A percentile compares a stretch with the other conserved stretches of the same genome.
Conservation (phyloP, 495 filamentous ascomycete genomes). For the Podospora pseudopauciseta region DNA sequence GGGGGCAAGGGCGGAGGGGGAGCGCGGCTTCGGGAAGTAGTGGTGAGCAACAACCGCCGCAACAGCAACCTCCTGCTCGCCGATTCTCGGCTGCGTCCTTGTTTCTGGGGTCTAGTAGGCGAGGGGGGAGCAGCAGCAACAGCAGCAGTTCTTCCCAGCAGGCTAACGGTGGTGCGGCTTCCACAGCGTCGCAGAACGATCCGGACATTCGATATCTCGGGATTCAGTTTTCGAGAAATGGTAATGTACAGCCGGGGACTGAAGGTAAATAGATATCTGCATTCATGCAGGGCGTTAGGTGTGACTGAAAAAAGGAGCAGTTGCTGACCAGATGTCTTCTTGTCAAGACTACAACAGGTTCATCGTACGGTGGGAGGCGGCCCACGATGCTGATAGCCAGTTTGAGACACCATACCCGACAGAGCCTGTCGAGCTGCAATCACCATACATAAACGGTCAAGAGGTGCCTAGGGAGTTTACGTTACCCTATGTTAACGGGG, state of each 20-base stretch:
- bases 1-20: conserved; percentile 28
- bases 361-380: conserved; percentile 29
- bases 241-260: conserved; percentile 21
- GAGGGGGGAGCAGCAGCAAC: conserved; percentile 17
- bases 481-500: conserved; percentile 5
- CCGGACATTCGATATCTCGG: conserved; percentile 34
- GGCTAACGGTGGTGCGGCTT: conserved; percentile 3
- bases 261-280: conserved; percentile 19
- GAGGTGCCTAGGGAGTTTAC: neutral
- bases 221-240: conserved; percentile 34
- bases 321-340: conserved; percentile 6
- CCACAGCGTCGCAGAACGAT: conserved; percentile 11
- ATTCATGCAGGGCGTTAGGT: neutral
- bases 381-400: conserved; percentile 29
- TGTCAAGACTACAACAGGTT: conserved; percentile 32
- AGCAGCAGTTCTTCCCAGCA: conserved; percentile 9
- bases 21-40: conserved; percentile 24
- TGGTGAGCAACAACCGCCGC: conserved; percentile 15
- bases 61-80: conserved; percentile 15
- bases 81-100: conserved; percentile 32
- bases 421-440: conserved; percentile 30
- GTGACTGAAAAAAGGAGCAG: neutral
- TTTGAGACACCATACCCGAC: conserved; percentile 31
- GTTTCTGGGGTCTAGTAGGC: conserved; percentile 11
- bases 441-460: conserved; percentile 27